These are phyloP conservation scores for Candida boleticola DNA, from an alignment of 805 yeast species.

Conservation along the genomic window DNA sequence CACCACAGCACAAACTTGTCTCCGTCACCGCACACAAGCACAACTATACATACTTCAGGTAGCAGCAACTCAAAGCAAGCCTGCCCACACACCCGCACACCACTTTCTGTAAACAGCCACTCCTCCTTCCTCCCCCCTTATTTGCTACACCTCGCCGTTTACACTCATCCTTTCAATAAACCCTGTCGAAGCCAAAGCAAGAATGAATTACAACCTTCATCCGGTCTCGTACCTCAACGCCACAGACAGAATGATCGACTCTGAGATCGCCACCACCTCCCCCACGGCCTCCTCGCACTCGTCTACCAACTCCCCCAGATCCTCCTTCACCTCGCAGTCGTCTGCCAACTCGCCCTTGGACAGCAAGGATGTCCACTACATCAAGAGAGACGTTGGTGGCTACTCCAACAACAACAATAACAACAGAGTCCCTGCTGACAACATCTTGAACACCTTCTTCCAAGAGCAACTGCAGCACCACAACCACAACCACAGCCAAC, in stretches of 20 bases:
- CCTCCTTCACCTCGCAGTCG: slow-evolving; percentile 37
- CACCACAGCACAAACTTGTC: too few relatives aligned
- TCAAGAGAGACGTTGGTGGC: slow-evolving; percentile 7
- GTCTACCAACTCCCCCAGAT: slow-evolving; percentile 31
- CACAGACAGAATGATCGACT: slow-evolving; percentile 17
- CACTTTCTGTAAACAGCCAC: not conserved
- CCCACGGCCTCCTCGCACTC: slow-evolving; percentile 26
- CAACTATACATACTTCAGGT: too few relatives aligned
- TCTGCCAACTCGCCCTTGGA: slow-evolving; percentile 34
- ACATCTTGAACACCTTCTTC: not conserved
- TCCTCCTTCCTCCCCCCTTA: not conserved
- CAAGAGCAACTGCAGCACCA: not conserved
- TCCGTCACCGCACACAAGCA: too few relatives aligned
- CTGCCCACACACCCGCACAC: too few relatives aligned
- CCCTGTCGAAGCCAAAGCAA: not conserved
- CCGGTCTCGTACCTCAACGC: slow-evolving; percentile 47
- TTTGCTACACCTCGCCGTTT: not conserved
- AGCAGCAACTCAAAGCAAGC: too few relatives aligned
- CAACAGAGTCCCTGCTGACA: not conserved
- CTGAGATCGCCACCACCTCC: slow-evolving; percentile 27
- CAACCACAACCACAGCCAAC: not conserved
- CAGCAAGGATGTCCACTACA: slow-evolving; percentile 8
- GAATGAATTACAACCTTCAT: slow-evolving; percentile 42
- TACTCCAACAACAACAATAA: slow-evolving; percentile 6
- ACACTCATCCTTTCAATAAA: not conserved